Evolutionary conservation across 2,329 filamentous ascomycete species (phyloP), one percentile per base, ranked within the genome.

Genomic region (Phialophora tarda): DNA sequence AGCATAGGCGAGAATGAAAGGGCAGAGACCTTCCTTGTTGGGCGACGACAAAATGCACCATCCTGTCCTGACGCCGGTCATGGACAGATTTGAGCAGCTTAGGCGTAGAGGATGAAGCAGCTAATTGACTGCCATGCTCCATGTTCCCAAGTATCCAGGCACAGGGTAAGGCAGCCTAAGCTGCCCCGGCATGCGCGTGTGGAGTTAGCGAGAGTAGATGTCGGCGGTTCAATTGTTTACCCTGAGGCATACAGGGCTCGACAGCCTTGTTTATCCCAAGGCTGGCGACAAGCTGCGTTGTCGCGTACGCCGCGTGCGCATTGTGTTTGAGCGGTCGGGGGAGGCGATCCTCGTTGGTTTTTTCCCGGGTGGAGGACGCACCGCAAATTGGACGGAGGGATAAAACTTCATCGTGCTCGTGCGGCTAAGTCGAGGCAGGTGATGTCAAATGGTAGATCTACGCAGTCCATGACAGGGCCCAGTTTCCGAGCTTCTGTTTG

Each of bases 21-120:
- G 8, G n/a, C 24, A 59, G 6, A 47, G 28, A 65, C 63, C 63
- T 65, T 65, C 63, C 63, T n/a, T 51, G 53, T 65, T 56, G 24
- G 59, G 63, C 58, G 53, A 57, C 44, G 59, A 28, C 3, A 55
- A 55, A 55, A 55, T 55, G 53, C 53, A 55, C 53, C 53, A 55
- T 11, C 14, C 28, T 55, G 28, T 55, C 51, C 51, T 55, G 41
- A 47, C 28, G 23, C 14, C 14, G 57, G 17, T 38, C 38, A 26
- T 59, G 24, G 14, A 34, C 41, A 58, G 56, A 59, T 59, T 26
- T 32, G 10, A 26, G 58, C 44, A 61, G 28, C 28, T 12, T 26
- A 4, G 21, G 48, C 26, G 21, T 50, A 24, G 44, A 21, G 24
- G 7, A 53, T 53, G n/a, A 47, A 59, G 58, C 41, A 60, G 26